A percentile compares a stretch with the other conserved stretches of the same genome.
Evolutionary conservation across 2,329 filamentous ascomycete genomes (phyloP).

Genomic region (Fusarium kyushuense): DNA sequence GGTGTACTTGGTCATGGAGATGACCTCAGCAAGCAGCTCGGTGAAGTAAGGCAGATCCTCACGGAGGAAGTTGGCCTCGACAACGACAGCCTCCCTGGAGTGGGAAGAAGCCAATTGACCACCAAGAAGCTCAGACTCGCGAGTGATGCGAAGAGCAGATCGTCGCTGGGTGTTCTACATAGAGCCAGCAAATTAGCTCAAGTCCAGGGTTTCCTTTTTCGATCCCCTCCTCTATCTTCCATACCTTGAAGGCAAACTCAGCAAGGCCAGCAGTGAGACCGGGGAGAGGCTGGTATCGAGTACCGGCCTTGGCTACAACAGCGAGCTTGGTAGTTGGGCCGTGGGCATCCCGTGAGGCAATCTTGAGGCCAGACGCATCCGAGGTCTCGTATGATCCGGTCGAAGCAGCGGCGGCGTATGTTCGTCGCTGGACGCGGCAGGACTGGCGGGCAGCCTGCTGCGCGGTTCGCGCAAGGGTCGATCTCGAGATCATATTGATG

Average conservation of each 20-base stretch:
- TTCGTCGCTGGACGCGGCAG: slow-evolving; percentile 67
- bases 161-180: slow-evolving; percentile 84
- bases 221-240: slow-evolving; percentile 21
- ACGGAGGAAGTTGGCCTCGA: slow-evolving; percentile 94
- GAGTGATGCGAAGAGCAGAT: slow-evolving; percentile 90
- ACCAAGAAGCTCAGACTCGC: slow-evolving; percentile 95
- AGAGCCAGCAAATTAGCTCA: slow-evolving; percentile 62
- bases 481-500: slow-evolving; percentile 72
- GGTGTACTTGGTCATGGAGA: slow-evolving; percentile 87
- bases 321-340: slow-evolving; percentile 92
- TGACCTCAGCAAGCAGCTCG: slow-evolving; percentile 93
- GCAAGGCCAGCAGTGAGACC: slow-evolving; percentile 91
- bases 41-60: slow-evolving; percentile 97
- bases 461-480: slow-evolving; percentile 68
- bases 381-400: slow-evolving; percentile 89
- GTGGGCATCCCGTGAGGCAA: slow-evolving; percentile 88
- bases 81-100: slow-evolving; percentile 90
- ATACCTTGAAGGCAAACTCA: slow-evolving; percentile 97
- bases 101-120: slow-evolving; percentile 89
- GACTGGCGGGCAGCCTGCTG: slow-evolving; percentile 69
- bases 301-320: slow-evolving; percentile 92
- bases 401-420: slow-evolving; percentile 69
- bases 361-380: slow-evolving; percentile 89
- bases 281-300: slow-evolving; percentile 89
- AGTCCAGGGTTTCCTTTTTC: slow-evolving; percentile 23